Percentiles rank a stretch among this genome's conserved stretches.
Evolutionary conservation across 2,329 filamentous ascomycete genomes (phyloP).

Genomic region (Fusarium scirpi): DNA sequence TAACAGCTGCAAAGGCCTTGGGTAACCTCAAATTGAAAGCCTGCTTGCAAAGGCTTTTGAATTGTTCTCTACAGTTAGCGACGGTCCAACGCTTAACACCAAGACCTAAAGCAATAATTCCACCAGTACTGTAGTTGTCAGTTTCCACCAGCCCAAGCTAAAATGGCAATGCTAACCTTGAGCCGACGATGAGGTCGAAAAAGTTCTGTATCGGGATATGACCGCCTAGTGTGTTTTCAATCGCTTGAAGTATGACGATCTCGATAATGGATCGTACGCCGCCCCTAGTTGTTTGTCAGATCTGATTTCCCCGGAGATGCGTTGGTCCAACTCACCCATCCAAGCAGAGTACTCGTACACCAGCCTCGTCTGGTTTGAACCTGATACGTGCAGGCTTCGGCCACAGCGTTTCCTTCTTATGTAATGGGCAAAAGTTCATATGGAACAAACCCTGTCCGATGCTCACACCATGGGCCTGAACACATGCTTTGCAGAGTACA

Average conservation of each 20-base stretch:
- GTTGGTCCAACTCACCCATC: not conserved
- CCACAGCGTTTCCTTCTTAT: not conserved
- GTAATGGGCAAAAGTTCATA: not conserved
- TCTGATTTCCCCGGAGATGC: not conserved
- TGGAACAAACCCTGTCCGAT: not conserved
- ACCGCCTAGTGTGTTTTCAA: not conserved
- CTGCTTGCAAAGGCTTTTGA: not conserved
- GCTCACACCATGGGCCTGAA: not conserved
- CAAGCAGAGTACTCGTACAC: not conserved
- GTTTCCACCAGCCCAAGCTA: fast-evolving
- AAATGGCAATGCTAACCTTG: not conserved
- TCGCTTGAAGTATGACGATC: not conserved
- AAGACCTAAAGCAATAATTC: not conserved
- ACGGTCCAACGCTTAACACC: not conserved
- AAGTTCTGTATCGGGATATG: not conserved
- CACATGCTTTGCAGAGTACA: not conserved
- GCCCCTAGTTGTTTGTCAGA: not conserved
- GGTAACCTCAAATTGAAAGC: not conserved
- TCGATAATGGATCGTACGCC: not conserved
- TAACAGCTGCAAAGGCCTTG: not conserved
- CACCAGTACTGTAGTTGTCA: not conserved
- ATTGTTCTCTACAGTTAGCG: not conserved
- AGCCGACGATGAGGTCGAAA: not conserved
- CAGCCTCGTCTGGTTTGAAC: not conserved
- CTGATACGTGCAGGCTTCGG: not conserved